Evolutionary conservation across 1,284 basidiomycete species (phyloP), one percentile per base, ranked within the genome.

Genomic region (Earliella scabrosa): DNA sequence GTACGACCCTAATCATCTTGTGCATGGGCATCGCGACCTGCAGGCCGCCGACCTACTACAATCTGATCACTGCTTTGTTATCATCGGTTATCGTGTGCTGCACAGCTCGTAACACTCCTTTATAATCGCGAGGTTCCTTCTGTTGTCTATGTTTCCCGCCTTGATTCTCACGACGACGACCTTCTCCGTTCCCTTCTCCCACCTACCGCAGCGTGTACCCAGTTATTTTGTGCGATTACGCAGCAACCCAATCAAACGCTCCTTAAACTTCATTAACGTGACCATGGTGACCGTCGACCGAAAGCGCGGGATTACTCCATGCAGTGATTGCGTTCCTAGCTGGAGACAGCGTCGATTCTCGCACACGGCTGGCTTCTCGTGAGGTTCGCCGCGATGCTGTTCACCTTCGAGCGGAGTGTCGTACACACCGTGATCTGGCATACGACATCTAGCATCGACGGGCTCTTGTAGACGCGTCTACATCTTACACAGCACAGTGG

Each of bases 151-250:
- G 55, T 41, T 44, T 49, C 16, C 39, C 21, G 31, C 20, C 14
- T 48, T 21, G 10, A 23, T 38, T 38, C 26, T 34, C n/a, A 48
- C 34, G 11, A 18, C n/a, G n/a, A n/a, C n/a, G n/a, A n/a, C n/a
- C n/a, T n/a, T n/a, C 24, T 34, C 32, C 10, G 8, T 38, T 23
- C 52, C 36, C 48, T 45, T 34, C 34, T 18, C 40, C 20, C 46
- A 46, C 50, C 53, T 61, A 59, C 49, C 26, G 53, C 52, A 52
- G 60, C 61, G 59, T 67, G 66, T 67, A 67, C 55, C 54, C 63
- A 59, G 54, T 67, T 66, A 65, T 63, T 56, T 56, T 65, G 63
- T 63, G 60, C 56, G 63, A 64, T 56, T 60, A 62, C 60, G 60
- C 61, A 61, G 56, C 59, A 61, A n/a, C n/a, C 59, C 59, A 58